Conservation (phyloP, 257 asterid species). For the Capsicum rhomboideum region DNA sequence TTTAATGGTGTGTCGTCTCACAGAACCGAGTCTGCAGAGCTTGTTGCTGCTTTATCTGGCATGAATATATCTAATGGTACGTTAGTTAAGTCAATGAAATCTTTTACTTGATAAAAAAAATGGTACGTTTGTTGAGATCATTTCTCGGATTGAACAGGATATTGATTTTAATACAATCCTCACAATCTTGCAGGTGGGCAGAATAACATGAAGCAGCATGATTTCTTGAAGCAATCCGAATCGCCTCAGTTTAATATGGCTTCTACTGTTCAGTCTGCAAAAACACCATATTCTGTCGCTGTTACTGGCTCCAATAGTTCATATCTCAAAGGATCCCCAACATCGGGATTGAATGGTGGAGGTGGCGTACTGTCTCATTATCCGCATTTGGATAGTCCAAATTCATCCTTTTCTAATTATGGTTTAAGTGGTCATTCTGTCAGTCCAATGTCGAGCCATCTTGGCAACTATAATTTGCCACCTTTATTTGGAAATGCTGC, state of each 20-base stretch:
- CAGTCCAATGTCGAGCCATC: slow-evolving; percentile 66
- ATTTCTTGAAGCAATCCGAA: slow-evolving; percentile 33
- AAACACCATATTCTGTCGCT: slow-evolving; percentile 25
- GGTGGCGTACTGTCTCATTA: slow-evolving; percentile 45
- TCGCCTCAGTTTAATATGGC: slow-evolving; percentile 27
- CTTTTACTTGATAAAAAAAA: slow-evolving; percentile 1
- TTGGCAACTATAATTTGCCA: slow-evolving; percentile 62
- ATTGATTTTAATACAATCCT: background rate
- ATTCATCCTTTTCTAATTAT: slow-evolving; percentile 51
- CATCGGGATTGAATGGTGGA: slow-evolving; percentile 39
- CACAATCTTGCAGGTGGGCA: slow-evolving; percentile 53
- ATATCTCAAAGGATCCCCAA: slow-evolving; percentile 50
- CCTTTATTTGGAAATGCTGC: slow-evolving; percentile 96
- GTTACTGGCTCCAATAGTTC: slow-evolving; percentile 34
- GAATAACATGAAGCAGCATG: slow-evolving; percentile 45
- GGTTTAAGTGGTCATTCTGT: slow-evolving; percentile 56
- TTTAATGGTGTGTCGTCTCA: slow-evolving; percentile 51
- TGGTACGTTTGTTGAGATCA: slow-evolving; percentile 33
- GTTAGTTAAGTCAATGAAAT: slow-evolving; percentile 9
- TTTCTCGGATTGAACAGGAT: slow-evolving; percentile 36
- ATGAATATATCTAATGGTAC: slow-evolving; percentile 67
- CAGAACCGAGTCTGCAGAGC: slow-evolving; percentile 47
- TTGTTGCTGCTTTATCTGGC: slow-evolving; percentile 78
- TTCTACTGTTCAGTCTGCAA: slow-evolving; percentile 22
- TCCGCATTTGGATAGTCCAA: slow-evolving; percentile 73